Evolutionary conservation across 345 rosid genomes (phyloP).

Genomic region (Dipteronia sinensis): DNA sequence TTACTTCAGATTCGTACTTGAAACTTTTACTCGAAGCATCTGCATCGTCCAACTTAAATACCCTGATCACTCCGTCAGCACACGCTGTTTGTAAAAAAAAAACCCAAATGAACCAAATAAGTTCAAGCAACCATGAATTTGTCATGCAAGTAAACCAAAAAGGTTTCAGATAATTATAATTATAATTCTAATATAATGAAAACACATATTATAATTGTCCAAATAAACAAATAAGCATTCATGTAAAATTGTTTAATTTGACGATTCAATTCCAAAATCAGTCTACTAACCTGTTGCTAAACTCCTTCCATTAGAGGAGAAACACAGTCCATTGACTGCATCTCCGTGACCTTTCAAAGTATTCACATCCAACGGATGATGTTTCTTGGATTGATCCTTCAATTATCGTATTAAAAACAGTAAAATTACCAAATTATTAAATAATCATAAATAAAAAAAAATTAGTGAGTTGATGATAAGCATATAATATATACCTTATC

Average conservation of each 20-base stretch:
- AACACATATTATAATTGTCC: neutral
- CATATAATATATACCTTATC: slow-evolving; percentile 52
- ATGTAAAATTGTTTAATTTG: neutral
- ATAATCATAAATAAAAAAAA: neutral
- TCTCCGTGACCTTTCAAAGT: slow-evolving; percentile 97
- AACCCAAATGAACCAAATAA: slow-evolving; percentile 5
- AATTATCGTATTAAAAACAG: neutral
- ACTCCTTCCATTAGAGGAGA: slow-evolving; percentile 71
- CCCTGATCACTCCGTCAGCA: slow-evolving; percentile 83
- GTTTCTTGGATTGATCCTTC: slow-evolving; percentile 77
- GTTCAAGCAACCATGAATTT: neutral
- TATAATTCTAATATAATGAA: too few relatives aligned
- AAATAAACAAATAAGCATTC: neutral
- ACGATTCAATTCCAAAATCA: neutral
- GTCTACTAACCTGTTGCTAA: slow-evolving; percentile 71
- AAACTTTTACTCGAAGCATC: slow-evolving; percentile 95
- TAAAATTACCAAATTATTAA: neutral
- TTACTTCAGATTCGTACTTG: slow-evolving; percentile 51
- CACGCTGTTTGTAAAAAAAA: slow-evolving; percentile 60
- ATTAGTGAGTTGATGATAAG: too few relatives aligned
- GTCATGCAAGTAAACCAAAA: neutral
- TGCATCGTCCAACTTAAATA: slow-evolving; percentile 91
- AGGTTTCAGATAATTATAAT: neutral
- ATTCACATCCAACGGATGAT: slow-evolving; percentile 89
- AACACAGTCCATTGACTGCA: slow-evolving; percentile 76